Evolutionary conservation across 208 protist species (phyloP).

Genomic region (Leptomonas pyrrhocoris): DNA sequence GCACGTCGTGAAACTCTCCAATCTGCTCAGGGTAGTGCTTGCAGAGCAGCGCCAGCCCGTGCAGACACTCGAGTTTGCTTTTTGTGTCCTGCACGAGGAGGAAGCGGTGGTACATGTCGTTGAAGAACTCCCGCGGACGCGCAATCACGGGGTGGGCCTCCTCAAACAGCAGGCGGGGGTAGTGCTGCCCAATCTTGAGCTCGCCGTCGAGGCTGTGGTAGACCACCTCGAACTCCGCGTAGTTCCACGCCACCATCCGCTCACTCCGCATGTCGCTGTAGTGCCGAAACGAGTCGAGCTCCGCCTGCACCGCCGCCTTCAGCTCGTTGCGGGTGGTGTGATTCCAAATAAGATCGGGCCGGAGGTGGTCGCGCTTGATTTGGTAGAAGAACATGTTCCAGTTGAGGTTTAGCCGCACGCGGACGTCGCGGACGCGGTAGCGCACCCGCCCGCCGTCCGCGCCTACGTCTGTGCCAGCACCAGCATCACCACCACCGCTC

Average conservation of each 20-base stretch:
- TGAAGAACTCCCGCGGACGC: constrained; percentile 90
- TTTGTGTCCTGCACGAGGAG: constrained; percentile 79
- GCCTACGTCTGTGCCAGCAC: neutral
- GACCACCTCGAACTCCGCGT: constrained; percentile 92
- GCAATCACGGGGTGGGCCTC: constrained; percentile 63
- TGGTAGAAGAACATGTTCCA: constrained; percentile 93
- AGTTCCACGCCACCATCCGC: constrained; percentile 88
- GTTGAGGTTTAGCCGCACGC: constrained; percentile 79
- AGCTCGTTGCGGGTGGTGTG: constrained; percentile 91
- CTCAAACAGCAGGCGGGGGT: constrained; percentile 91
- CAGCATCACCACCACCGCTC: neutral
- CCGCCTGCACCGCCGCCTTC: constrained; percentile 78
- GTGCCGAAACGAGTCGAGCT: constrained; percentile 73
- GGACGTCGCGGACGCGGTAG: constrained; percentile 51
- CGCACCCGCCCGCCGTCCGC: constrained; percentile 31
- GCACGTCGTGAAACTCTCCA: constrained; percentile 87
- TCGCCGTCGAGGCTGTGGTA: constrained; percentile 91
- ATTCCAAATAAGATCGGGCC: constrained; percentile 94
- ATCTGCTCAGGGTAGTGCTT: constrained; percentile 80
- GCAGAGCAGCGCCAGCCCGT: constrained; percentile 92
- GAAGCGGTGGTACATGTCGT: constrained; percentile 94
- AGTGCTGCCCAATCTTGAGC: constrained; percentile 88
- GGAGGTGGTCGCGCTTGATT: constrained; percentile 81
- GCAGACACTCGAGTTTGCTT: constrained; percentile 79
- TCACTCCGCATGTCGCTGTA: constrained; percentile 47